A percentile compares a stretch with the other conserved stretches of the same genome.
Evolutionary conservation across 2,329 filamentous ascomycete genomes (phyloP).

Genomic region (Diaporthe capsici): DNA sequence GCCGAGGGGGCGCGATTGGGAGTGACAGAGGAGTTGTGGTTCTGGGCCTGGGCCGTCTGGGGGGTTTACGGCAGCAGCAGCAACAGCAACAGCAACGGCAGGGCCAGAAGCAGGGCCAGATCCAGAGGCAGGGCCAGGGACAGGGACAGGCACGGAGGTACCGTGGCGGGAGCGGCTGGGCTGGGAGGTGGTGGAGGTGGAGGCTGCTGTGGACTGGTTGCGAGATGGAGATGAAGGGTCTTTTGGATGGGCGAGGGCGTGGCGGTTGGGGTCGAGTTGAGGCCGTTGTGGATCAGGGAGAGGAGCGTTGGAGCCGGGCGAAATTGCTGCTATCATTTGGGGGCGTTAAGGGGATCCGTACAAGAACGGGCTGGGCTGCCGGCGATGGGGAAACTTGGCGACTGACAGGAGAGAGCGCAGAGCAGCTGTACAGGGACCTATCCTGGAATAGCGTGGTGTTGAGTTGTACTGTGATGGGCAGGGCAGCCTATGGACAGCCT

Average conservation of each 20-base stretch:
- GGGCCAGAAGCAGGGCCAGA: conserved; percentile 42
- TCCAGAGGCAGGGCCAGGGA: conserved; percentile 47
- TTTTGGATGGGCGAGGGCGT: conserved; percentile 41
- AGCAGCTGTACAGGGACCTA: conserved; percentile 15
- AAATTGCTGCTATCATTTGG: conserved; percentile 53
- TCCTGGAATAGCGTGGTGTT: conserved; percentile 26
- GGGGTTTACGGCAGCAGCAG: conserved; percentile 5
- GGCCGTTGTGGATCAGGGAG: conserved; percentile 49
- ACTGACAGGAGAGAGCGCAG: conserved; percentile 24
- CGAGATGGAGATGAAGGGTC: conserved; percentile 32
- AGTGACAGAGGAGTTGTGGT: conserved; percentile 36
- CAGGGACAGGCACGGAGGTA: conserved; percentile 48
- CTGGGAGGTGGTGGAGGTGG: conserved; percentile 38
- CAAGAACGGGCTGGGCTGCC: conserved; percentile 26
- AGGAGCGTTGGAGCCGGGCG: conserved; percentile 50
- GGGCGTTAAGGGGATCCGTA: conserved; percentile 37
- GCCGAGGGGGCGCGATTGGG: conserved; percentile 44
- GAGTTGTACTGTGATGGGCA: conserved; percentile 17
- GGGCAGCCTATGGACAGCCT: conserved; percentile 1
- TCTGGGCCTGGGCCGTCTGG: conserved; percentile 30
- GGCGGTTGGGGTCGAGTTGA: conserved; percentile 45
- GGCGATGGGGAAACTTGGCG: conserved; percentile 28
- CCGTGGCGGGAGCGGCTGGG: conserved; percentile 34
- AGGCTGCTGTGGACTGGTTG: conserved; percentile 7
- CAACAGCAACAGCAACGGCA: conserved; percentile 12